phyloP scores from a whole-genome alignment of 2,329 filamentous ascomycete genomes.

The Aspergillus fumigatiaffinis region DNA sequence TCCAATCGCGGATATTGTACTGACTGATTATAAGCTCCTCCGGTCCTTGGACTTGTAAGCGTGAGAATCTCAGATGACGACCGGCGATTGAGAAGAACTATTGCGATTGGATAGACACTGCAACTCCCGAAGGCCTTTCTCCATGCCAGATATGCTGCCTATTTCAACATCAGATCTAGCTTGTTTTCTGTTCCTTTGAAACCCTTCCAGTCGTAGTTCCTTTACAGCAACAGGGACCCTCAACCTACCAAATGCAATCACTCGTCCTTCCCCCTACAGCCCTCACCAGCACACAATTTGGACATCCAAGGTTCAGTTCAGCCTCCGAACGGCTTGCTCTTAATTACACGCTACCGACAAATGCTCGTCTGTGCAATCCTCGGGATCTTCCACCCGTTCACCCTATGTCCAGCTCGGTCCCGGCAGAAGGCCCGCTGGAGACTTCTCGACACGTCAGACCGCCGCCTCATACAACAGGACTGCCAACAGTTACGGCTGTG shows the following conservation, averaged over 20 bases:
- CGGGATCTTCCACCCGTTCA: constrained; percentile 37
- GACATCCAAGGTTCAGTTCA: constrained; percentile 31
- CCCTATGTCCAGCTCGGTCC: constrained; percentile 44
- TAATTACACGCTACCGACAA: constrained; percentile 32
- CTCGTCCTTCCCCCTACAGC: constrained; percentile 38
- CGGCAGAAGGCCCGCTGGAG: constrained; percentile 35
- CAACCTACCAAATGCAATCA: constrained; percentile 37
- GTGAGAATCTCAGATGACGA: constrained; percentile 20
- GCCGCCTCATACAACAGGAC: constrained; percentile 25
- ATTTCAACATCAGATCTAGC: constrained; percentile 16
- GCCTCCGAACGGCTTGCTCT: constrained; percentile 33
- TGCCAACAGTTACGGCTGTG: constrained; percentile 15
- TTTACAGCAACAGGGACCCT: constrained; percentile 7
- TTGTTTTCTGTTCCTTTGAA: constrained; percentile 24
- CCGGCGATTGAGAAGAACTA: constrained; percentile 21
- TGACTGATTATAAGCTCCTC: constrained; percentile 34
- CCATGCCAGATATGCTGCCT: constrained; percentile 27
- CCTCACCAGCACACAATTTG: constrained; percentile 34
- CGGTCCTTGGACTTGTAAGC: constrained; percentile 18
- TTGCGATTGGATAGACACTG: constrained; percentile 11
- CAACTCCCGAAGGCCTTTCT: constrained; percentile 4
- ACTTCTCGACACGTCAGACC: constrained; percentile 33
- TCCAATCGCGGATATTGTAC: constrained; percentile 30
- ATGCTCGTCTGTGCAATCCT: constrained; percentile 37
- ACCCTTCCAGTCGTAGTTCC: constrained; percentile 1